Conservation (phyloP, 768 basidiomycete species). For the Boletus pseudo-olivaceus region DNA sequence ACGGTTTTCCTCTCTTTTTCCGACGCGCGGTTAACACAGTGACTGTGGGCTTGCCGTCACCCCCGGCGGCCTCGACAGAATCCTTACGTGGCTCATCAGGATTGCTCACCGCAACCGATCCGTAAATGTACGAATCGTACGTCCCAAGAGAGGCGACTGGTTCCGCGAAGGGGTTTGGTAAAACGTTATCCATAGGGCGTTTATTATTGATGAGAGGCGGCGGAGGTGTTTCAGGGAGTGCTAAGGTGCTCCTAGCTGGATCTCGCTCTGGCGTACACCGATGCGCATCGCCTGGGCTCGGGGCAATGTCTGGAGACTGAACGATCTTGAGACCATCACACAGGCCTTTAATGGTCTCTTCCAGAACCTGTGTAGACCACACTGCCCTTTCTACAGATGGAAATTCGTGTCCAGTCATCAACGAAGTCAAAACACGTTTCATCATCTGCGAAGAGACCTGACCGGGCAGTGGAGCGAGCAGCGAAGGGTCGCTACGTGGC, state of each 20-base stretch:
- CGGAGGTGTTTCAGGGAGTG: slow-evolving; percentile 52
- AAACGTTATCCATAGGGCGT: slow-evolving; percentile 40
- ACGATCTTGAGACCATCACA: slow-evolving; percentile 58
- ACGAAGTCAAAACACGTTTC: slow-evolving; percentile 63
- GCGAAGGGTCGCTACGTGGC: slow-evolving; percentile 31
- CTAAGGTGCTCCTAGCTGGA: slow-evolving; percentile 26
- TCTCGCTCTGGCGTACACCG: slow-evolving; percentile 43
- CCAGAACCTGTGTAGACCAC: slow-evolving; percentile 69
- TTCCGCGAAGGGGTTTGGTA: slow-evolving; percentile 67
- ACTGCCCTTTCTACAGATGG: slow-evolving; percentile 59
- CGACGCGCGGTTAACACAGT: slow-evolving; percentile 61
- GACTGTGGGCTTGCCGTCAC: slow-evolving; percentile 32
- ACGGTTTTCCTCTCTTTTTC: slow-evolving; percentile 40
- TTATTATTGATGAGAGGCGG: slow-evolving; percentile 27
- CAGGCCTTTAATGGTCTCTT: slow-evolving; percentile 62
- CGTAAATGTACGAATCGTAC: slow-evolving; percentile 60
- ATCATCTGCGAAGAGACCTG: slow-evolving; percentile 65
- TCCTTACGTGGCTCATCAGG: slow-evolving; percentile 30
- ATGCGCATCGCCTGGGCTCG: slow-evolving; percentile 24
- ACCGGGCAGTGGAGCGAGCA: slow-evolving; percentile 51
- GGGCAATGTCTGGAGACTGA: slow-evolving; percentile 12
- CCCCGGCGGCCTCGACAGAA: slow-evolving; percentile 3
- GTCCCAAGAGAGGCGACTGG: slow-evolving; percentile 59
- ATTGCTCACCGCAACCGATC: slow-evolving; percentile 52
- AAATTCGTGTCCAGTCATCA: slow-evolving; percentile 78